Conservation (phyloP, 371 early-diverging fungal genomes). For the Mucor lusitanicus region DNA sequence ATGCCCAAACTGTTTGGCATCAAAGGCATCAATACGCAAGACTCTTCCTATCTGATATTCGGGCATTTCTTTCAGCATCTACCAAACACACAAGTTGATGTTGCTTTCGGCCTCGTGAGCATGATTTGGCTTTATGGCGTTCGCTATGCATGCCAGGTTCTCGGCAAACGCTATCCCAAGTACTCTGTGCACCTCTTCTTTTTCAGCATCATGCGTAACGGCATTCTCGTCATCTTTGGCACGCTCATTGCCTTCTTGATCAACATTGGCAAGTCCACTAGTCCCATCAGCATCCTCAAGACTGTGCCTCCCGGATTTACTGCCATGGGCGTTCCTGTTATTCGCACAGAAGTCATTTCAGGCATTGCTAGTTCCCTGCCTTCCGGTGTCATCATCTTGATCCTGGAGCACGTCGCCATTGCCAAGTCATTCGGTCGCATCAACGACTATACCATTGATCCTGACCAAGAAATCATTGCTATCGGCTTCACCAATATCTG, state of each 20-base stretch:
- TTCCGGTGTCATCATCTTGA: constrained; percentile 70
- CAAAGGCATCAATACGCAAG: constrained; percentile 62
- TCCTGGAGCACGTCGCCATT: constrained; percentile 87
- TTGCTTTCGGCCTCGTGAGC: constrained; percentile 51
- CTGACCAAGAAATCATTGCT: constrained; percentile 86
- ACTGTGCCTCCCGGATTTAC: constrained; percentile 73
- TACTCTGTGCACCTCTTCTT: constrained; percentile 46
- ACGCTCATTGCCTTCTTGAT: constrained; percentile 49
- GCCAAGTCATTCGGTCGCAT: constrained; percentile 79
- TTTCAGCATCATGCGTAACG: constrained; percentile 56
- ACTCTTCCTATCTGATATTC: constrained; percentile 58
- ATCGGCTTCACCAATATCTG: constrained; percentile 82
- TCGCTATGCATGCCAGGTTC: constrained; percentile 45
- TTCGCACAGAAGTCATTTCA: constrained; percentile 40
- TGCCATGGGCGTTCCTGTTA: constrained; percentile 55
- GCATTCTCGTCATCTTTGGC: constrained; percentile 46
- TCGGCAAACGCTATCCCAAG: constrained; percentile 46
- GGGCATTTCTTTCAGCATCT: constrained; percentile 54
- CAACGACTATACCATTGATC: constrained; percentile 66
- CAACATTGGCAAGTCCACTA: constrained; percentile 40
- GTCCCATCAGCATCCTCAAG: constrained; percentile 64
- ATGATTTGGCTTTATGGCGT: constrained; percentile 55
- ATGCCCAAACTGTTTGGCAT: constrained; percentile 79
- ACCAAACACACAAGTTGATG: constrained; percentile 52
- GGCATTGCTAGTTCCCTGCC: constrained; percentile 58